Conservation (phyloP, 1,139 yeast species). For the Geotrichum candidum region DNA sequence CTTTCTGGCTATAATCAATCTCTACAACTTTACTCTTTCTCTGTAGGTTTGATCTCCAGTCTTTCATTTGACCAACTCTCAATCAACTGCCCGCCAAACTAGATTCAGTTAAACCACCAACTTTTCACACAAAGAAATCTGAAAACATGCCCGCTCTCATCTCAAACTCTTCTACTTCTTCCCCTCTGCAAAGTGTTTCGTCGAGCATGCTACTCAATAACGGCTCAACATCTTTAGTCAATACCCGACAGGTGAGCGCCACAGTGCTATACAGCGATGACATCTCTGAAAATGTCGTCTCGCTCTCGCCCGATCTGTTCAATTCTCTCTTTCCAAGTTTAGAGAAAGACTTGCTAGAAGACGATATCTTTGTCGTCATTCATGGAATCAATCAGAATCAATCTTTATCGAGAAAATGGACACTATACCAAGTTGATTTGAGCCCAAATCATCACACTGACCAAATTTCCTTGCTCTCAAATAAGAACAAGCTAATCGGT, state of each 20-base stretch:
- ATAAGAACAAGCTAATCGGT: slow-evolving; percentile 1
- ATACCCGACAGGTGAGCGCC: background rate
- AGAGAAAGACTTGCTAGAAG: background rate
- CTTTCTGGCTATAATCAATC: background rate
- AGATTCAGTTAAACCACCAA: background rate
- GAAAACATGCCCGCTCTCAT: slow-evolving; percentile 12
- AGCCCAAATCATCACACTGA: background rate
- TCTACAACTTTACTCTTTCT: background rate
- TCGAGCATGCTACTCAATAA: background rate
- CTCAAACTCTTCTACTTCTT: slow-evolving; percentile 2
- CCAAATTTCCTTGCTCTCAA: slow-evolving; percentile 1
- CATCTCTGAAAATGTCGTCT: slow-evolving; percentile 3
- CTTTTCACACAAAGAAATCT: background rate
- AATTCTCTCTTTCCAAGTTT: background rate
- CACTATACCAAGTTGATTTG: slow-evolving; percentile 4
- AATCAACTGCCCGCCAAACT: background rate
- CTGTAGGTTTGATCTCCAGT: background rate
- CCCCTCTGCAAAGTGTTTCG: background rate
- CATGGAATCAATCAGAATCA: slow-evolving; percentile 8
- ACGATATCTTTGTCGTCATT: background rate
- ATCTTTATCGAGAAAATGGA: slow-evolving; percentile 4
- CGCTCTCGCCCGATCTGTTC: slow-evolving; percentile 8
- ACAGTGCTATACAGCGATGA: slow-evolving; percentile 4
- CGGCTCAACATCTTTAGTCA: background rate
- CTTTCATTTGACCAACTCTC: background rate